Percentiles rank a stretch among this genome's conserved stretches.
Conservation (phyloP, 2,329 filamentous ascomycete genomes). For the Exophiala dermatitidis region DNA sequence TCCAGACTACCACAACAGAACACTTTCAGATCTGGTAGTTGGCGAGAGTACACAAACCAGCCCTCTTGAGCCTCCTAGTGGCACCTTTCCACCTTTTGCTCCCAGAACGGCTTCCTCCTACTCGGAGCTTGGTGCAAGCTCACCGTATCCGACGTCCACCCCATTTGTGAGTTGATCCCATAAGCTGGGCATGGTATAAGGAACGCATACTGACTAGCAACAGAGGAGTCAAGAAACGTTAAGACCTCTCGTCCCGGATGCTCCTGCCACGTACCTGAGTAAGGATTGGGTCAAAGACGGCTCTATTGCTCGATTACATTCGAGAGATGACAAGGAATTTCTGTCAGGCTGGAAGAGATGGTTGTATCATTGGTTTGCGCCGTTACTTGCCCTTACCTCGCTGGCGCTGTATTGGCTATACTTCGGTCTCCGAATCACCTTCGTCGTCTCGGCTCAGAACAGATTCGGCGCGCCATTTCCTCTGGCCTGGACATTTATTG, state of each 20-base stretch:
- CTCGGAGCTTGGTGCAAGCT: slow-evolving; percentile 16
- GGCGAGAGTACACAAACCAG: slow-evolving; percentile 12
- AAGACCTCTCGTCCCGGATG: slow-evolving; percentile 31
- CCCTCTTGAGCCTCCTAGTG: slow-evolving; percentile 10
- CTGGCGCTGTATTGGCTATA: slow-evolving; percentile 40
- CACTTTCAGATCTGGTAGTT: slow-evolving; percentile 17
- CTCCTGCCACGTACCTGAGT: slow-evolving; percentile 28
- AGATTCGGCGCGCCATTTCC: slow-evolving; percentile 37
- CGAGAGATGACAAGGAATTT: slow-evolving; percentile 35
- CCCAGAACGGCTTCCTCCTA: slow-evolving; percentile 18
- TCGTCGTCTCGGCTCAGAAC: slow-evolving; percentile 47
- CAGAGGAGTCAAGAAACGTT: slow-evolving; percentile 33
- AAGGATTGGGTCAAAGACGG: slow-evolving; percentile 36
- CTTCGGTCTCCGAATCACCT: slow-evolving; percentile 46
- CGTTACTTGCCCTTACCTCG: slow-evolving; percentile 33
- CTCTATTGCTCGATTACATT: slow-evolving; percentile 33
- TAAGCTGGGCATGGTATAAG: not conserved
- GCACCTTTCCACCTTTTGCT: slow-evolving; percentile 15
- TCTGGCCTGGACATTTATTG: slow-evolving; percentile 53
- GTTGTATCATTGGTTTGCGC: slow-evolving; percentile 31
- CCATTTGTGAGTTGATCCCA: slow-evolving; percentile 28
- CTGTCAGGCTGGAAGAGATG: slow-evolving; percentile 35
- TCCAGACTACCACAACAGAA: slow-evolving; percentile 17
- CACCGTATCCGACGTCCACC: slow-evolving; percentile 25
- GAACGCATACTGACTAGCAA: slow-evolving; percentile 22